Conservation (phyloP, 192 early-diverging fungal genomes). For the Backusella morwellensis region DNA sequence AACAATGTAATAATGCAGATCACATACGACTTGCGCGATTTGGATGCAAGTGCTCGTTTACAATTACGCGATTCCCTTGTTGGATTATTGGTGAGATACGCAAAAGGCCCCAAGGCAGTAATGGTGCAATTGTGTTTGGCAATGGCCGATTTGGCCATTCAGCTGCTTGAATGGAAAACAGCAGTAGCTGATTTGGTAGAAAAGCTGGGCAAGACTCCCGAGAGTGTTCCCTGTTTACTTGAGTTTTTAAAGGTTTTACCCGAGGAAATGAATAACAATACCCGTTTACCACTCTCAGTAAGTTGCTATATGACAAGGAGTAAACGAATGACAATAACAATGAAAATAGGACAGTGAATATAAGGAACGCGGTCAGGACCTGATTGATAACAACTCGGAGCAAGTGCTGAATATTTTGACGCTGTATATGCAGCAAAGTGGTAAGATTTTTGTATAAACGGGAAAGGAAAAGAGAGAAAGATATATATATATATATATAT, state of each 20-base stretch:
- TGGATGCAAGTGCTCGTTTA: conserved; percentile 59
- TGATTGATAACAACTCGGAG: conserved; percentile 64
- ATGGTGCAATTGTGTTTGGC: conserved; percentile 80
- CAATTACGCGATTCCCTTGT: conserved; percentile 81
- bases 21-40: conserved; percentile 74
- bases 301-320: conserved; percentile 27
- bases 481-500: too few relatives aligned
- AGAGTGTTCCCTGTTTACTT: conserved; percentile 64
- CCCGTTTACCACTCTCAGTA: conserved; percentile 60
- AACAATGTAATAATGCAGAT: conserved; percentile 46
- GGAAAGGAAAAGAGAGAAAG: not conserved
- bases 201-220: conserved; percentile 60
- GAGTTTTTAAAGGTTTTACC: conserved; percentile 86
- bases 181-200: conserved; percentile 73
- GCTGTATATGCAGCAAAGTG: conserved; percentile 62
- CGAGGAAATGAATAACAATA: conserved; percentile 76
- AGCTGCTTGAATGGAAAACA: conserved; percentile 78
- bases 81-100: conserved; percentile 54
- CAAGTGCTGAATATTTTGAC: conserved; percentile 73
- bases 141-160: conserved; percentile 82
- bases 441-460: conserved; percentile 28
- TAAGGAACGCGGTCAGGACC: conserved; percentile 47
- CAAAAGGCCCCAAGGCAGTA: conserved; percentile 60
- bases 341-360: conserved; percentile 56
- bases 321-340: not conserved